Conservation (phyloP, 2,329 filamentous ascomycete genomes). For the Stylonectria norvegica region DNA sequence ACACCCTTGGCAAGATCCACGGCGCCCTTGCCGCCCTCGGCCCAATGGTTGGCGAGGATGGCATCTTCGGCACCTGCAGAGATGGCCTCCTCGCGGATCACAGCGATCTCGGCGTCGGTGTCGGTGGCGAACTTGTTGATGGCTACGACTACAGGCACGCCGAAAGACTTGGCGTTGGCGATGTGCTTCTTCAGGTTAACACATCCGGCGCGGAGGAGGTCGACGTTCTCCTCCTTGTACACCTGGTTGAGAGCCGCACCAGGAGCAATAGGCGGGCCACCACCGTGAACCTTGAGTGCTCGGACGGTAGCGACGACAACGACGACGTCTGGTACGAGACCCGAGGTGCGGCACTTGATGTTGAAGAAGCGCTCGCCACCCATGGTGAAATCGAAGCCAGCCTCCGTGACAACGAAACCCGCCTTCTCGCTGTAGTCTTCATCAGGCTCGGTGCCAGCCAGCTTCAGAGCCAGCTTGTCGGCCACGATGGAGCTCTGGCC, state of each 20-base stretch:
- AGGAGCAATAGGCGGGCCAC: conserved; percentile 87
- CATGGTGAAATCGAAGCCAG: conserved; percentile 99
- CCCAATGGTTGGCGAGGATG: conserved; percentile 94
- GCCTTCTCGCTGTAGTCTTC: conserved; percentile 79
- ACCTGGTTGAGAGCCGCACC: conserved; percentile 81
- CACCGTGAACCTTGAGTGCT: conserved; percentile 94
- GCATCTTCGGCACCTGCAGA: conserved; percentile 92
- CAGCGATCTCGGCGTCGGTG: conserved; percentile 84
- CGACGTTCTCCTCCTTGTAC: conserved; percentile 91
- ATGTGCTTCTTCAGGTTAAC: conserved; percentile 97
- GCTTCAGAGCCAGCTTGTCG: conserved; percentile 92
- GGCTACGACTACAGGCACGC: conserved; percentile 90
- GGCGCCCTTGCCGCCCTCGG: conserved; percentile 87
- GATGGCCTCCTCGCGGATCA: conserved; percentile 86
- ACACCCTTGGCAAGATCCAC: conserved; percentile 85
- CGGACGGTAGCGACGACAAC: conserved; percentile 94
- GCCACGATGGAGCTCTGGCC: conserved; percentile 94
- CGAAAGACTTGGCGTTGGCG: conserved; percentile 80
- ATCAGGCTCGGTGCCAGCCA: conserved; percentile 88
- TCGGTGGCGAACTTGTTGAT: conserved; percentile 97
- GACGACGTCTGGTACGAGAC: conserved; percentile 86
- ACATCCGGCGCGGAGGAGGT: conserved; percentile 84
- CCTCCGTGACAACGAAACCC: conserved; percentile 93
- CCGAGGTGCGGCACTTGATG: conserved; percentile 97
- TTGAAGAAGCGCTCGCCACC: conserved; percentile 99